Evolutionary conservation across 1,284 basidiomycete species (phyloP).

Genomic region (Pascua sp.): DNA sequence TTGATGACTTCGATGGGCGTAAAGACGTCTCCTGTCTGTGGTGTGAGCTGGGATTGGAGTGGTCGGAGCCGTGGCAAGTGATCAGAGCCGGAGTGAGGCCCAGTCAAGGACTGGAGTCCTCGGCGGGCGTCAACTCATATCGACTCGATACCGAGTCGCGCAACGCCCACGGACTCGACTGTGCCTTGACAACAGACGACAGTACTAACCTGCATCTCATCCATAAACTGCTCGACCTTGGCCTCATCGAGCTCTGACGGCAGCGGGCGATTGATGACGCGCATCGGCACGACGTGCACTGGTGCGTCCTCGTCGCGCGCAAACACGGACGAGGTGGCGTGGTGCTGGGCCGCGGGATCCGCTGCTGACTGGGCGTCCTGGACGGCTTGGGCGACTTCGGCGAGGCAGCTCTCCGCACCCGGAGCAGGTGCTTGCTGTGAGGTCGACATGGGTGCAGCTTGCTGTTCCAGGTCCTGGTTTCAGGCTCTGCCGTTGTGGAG

Average conservation of each 20-base stretch:
- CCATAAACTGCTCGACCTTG: constrained; percentile 49
- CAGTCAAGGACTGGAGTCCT: neutral
- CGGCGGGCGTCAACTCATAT: neutral
- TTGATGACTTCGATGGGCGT: constrained; percentile 51
- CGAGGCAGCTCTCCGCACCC: too few species aligned
- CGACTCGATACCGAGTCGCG: neutral
- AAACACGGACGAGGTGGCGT: constrained; percentile 32
- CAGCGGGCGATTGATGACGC: constrained; percentile 47
- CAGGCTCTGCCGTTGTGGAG: too few species aligned
- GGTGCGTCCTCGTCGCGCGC: constrained; percentile 27
- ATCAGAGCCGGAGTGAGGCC: neutral
- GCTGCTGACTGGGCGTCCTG: neutral
- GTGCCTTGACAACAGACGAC: neutral
- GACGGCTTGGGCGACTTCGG: too few species aligned
- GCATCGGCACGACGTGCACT: constrained; percentile 46
- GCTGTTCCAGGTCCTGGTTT: too few species aligned
- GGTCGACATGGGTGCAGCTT: too few species aligned
- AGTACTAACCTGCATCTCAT: constrained; percentile 43
- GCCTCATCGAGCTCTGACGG: constrained; percentile 47
- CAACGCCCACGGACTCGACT: neutral
- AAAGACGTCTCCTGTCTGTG: constrained; percentile 47
- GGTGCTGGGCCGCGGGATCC: neutral
- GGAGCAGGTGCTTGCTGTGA: too few species aligned
- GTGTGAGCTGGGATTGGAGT: neutral
- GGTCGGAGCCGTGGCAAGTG: neutral